Evolutionary conservation across 108 stramenopile species (phyloP), one percentile per base, ranked within the genome.

Genomic region (Fistulifera pelliculosa): DNA sequence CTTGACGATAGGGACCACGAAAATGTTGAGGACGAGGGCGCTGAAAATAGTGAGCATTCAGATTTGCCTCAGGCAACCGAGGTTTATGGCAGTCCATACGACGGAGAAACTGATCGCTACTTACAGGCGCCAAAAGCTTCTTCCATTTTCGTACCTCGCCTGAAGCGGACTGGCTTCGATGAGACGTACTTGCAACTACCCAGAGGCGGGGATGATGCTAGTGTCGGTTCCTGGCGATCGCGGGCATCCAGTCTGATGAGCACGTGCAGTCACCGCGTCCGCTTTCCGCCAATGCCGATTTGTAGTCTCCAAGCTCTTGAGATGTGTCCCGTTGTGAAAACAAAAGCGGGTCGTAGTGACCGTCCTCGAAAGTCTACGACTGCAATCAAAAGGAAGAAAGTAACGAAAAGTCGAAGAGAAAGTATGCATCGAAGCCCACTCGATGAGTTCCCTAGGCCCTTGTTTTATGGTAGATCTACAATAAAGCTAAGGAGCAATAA

Each of bases 281-380:
- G 22, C 24, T 28, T 27, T 51, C 50, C 50, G 5, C 50, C 50
- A 4, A 51, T 51, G 50, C 50, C 50, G 4, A 5, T 51, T 25
- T 23, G 26, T 12, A 27, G 50, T 27, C 27, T 51, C n/a, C 50
- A 51, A 18, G 2, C n/a, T 6, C 25, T 51, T 6, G 50, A 51
- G 6, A 11, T 7, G 2, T 22, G 44, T 6, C 44, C 44, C 10
- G 10, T 21, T 5, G 10, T 18, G 5, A 10, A 47, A 21, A 18
- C 10, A 3, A 22, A 18, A 18, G 44, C 10, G 10, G 21, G 5
- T 47, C 21, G 17, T 2, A 22, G 10, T 47, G 44, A 47, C 10
- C 19, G 44, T 47, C 5, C 21, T 22, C 19, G 21, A 47, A 18
- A 21, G 44, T 7, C 21, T 47, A 22, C 3, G 44, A 3, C 17